Evolutionary conservation across 192 early-diverging fungal genomes (phyloP).

Genomic region (Rhizophagus clarus): DNA sequence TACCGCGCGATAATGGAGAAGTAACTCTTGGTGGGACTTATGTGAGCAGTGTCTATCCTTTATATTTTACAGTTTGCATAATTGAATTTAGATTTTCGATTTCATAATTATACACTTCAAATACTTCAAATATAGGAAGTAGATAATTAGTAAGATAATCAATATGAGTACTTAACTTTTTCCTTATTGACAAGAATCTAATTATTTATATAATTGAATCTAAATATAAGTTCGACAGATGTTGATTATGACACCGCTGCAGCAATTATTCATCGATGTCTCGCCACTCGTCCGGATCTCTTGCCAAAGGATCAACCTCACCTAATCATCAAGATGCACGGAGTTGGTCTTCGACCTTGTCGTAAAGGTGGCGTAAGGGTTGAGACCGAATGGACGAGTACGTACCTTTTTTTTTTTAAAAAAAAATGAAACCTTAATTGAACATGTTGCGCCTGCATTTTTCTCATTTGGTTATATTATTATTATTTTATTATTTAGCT

Average conservation of each 20-base stretch:
- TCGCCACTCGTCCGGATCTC: slow-evolving; percentile 45
- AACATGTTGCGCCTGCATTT: not conserved
- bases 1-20: slow-evolving; percentile 75
- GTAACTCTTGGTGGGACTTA: slow-evolving; percentile 73
- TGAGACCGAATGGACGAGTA: slow-evolving; percentile 46
- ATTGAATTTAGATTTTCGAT: slow-evolving; percentile 6
- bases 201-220: not conserved
- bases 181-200: not conserved
- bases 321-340: slow-evolving; percentile 41
- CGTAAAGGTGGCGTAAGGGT: slow-evolving; percentile 56
- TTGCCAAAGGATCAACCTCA: slow-evolving; percentile 41
- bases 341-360: slow-evolving; percentile 58
- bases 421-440: slow-evolving; percentile 31
- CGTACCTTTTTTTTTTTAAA: slow-evolving; percentile 25
- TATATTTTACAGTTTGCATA: not conserved
- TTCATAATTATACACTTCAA: not conserved
- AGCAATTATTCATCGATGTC: slow-evolving; percentile 46
- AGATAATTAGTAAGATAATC: slow-evolving; percentile 21
- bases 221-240: slow-evolving; percentile 33
- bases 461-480: slow-evolving; percentile 16
- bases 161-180: not conserved
- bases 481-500: slow-evolving; percentile 16
- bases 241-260: slow-evolving; percentile 43
- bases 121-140: slow-evolving; percentile 14
- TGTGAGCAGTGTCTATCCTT: slow-evolving; percentile 7